These are phyloP conservation scores for Xylariomycetidae sp. DNA, from an alignment of 2,329 filamentous ascomycete genomes.

Conservation along the genomic window DNA sequence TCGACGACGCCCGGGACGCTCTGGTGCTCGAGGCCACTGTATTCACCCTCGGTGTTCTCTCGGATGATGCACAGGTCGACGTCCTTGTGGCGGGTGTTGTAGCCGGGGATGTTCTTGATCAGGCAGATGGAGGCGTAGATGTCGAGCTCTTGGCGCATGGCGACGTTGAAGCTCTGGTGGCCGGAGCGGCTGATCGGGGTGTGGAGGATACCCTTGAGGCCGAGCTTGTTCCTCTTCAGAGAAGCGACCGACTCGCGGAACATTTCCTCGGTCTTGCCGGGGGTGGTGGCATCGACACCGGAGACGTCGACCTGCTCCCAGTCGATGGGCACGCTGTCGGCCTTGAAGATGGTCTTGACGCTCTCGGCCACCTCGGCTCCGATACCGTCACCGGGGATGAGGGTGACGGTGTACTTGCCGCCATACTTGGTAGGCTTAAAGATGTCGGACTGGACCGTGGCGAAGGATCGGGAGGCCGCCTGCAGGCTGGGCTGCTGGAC, in stretches of 20 bases:
- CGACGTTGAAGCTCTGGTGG: conserved; percentile 99
- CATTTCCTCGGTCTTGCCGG: conserved; percentile 83
- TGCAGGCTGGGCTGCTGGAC: conserved; percentile 37
- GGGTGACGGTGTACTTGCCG: conserved; percentile 97
- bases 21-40: conserved; percentile 98
- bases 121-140: conserved; percentile 97
- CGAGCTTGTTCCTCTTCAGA: conserved; percentile 96
- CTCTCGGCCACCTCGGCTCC: conserved; percentile 96
- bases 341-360: conserved; percentile 99
- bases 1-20: conserved; percentile 94
- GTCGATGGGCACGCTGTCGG: conserved; percentile 95
- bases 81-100: conserved; percentile 93
- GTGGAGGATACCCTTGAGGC: conserved; percentile 97
- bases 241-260: conserved; percentile 95
- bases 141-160: conserved; percentile 96
- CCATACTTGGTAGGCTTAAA: conserved; percentile 99
- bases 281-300: conserved; percentile 73
- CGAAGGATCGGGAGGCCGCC: conserved; percentile 52
- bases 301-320: conserved; percentile 98
- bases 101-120: conserved; percentile 99
- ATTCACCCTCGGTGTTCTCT: conserved; percentile 99
- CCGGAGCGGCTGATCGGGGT: conserved; percentile 94
- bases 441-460: conserved; percentile 87
- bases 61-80: conserved; percentile 99
- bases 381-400: conserved; percentile 98